Base-by-base conservation (phyloP, 1,139 yeast genomes). In the Candida pseudoviswanathii region DNA sequence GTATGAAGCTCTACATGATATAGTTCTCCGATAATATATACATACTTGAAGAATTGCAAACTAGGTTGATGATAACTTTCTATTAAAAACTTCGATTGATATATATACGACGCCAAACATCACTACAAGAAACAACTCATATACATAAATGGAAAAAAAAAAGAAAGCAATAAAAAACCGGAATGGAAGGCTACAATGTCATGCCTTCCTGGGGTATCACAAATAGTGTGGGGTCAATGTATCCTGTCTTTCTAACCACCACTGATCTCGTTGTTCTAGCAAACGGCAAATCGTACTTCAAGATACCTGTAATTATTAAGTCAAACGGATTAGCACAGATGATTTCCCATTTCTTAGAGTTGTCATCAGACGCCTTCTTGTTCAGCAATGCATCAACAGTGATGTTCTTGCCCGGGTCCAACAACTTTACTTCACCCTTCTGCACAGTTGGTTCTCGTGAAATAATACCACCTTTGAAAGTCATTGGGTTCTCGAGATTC, bases 251-350 rank as follows among this genome's bases (percentile, higher is more conserved):
- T 52, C 85, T 83, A 22, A 88, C 84, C 4, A 85, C 82, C 5
- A 85, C 80, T 0, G 88, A 78, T 58, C 81, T 78, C 41, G 73
- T 71, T 16, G 75, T 75, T 47, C 74, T 74, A 43, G 82, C 77
- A 56, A 92, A 75, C 1, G 96, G 94, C 45, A 92, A 72, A 49
- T 80, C 81, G 66, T 94, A 92, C 64, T 82, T 84, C 65, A 92
- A 76, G 22, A 85, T 84, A 0, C 99, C 99, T 43, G 96, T 76
- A 2, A 92, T 76, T 27, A 91, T 87, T 58, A 92, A 72, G 54
- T 91, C 97, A 66, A 92, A 92, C 9, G 97, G 96, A 61, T 89
- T 83, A 55, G 83, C 81, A 25, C 88, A 83, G 21, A 94, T 82
- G 22, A 77, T 73, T 48, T 82, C 81, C 99, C 99, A 92, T 62